Evolutionary conservation across 805 yeast species (phyloP).

Genomic region (Starmerella apicola): DNA sequence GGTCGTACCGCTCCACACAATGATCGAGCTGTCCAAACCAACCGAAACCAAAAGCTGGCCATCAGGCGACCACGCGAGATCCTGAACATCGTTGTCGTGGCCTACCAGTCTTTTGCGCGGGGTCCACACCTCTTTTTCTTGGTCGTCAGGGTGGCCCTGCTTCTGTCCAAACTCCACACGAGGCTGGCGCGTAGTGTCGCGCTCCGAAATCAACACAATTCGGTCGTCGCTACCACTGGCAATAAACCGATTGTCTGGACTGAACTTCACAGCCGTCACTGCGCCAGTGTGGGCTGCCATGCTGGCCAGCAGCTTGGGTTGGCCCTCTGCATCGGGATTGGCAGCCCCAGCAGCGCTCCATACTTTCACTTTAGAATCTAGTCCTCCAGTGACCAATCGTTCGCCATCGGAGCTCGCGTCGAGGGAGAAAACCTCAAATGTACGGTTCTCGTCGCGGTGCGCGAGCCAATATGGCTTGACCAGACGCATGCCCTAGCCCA

Average conservation of each 20-base stretch:
- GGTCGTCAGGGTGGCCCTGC: slow-evolving; percentile 30
- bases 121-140: slow-evolving; percentile 86
- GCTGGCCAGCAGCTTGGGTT: slow-evolving; percentile 41
- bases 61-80: slow-evolving; percentile 96
- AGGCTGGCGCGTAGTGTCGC: slow-evolving; percentile 54
- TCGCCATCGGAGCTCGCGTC: slow-evolving; percentile 71
- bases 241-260: slow-evolving; percentile 80
- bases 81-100: slow-evolving; percentile 96
- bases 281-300: slow-evolving; percentile 97
- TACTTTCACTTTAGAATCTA: slow-evolving; percentile 81
- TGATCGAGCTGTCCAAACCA: slow-evolving; percentile 84
- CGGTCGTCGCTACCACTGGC: slow-evolving; percentile 96
- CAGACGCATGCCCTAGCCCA: slow-evolving; percentile 50
- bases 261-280: slow-evolving; percentile 83
- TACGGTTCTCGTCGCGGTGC: slow-evolving; percentile 60
- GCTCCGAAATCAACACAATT: slow-evolving; percentile 83
- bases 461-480: slow-evolving; percentile 61
- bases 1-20: slow-evolving; percentile 86
- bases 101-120: slow-evolving; percentile 87
- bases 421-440: slow-evolving; percentile 75
- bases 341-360: slow-evolving; percentile 85
- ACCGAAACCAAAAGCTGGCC: slow-evolving; percentile 82
- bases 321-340: slow-evolving; percentile 29
- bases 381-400: slow-evolving; percentile 84
- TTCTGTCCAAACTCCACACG: slow-evolving; percentile 51